Conservation (phyloP, 1,284 basidiomycete genomes). For the Apiotrichum veenhuisii region DNA sequence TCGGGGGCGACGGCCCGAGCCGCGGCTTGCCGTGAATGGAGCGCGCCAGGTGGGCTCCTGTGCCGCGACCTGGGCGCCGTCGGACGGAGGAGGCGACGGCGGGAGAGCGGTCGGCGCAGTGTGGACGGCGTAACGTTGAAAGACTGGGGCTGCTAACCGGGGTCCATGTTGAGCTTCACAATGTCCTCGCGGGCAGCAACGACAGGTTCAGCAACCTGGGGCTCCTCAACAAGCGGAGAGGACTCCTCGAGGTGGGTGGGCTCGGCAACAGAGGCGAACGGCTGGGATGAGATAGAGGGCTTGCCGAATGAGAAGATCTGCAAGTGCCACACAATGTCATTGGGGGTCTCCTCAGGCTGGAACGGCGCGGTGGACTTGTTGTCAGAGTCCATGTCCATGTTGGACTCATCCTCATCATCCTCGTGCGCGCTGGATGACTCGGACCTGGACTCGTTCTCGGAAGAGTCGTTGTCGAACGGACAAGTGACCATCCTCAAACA, state of each 20-base stretch:
- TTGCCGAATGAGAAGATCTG: background rate
- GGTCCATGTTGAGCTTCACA: background rate
- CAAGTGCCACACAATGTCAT: background rate
- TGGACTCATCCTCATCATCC: background rate
- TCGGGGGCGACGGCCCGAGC: too few species aligned
- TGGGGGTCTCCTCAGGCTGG: background rate
- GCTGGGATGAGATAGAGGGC: background rate
- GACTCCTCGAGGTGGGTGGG: background rate
- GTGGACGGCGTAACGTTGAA: too few species aligned
- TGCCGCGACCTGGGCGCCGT: background rate
- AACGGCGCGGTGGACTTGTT: background rate
- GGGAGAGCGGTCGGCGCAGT: background rate
- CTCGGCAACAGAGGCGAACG: background rate
- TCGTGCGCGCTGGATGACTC: background rate
- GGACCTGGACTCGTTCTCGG: background rate
- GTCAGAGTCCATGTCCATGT: background rate
- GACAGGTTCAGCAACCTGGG: background rate
- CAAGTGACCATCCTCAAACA: background rate
- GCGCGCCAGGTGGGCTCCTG: too few species aligned
- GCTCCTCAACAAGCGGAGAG: background rate
- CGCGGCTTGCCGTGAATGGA: too few species aligned
- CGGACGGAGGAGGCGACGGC: conserved; percentile 3
- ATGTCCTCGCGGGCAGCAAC: background rate
- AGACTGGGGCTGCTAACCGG: background rate
- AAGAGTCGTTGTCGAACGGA: background rate